A percentile compares a stretch with the other conserved stretches of the same genome.
These are phyloP conservation scores for Starmerella bombi DNA, from an alignment of 805 yeast genomes.

Conservation along the genomic window DNA sequence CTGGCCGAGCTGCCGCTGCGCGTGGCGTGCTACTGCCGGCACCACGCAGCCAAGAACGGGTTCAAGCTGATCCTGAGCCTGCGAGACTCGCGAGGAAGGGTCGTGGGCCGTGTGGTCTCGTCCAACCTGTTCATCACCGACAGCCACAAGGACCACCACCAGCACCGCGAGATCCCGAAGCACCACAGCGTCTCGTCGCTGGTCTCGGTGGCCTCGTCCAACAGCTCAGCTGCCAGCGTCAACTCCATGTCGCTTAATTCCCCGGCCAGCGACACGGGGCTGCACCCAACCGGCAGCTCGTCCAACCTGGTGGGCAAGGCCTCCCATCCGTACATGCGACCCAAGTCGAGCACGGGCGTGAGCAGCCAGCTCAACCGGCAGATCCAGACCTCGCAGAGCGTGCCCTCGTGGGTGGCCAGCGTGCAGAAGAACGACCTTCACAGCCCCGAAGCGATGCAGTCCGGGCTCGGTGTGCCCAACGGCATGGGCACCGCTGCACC, in stretches of 20 bases:
- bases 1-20: constrained; percentile 45
- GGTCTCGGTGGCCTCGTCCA: background rate
- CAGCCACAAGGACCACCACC: constrained; percentile 51
- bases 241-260: background rate
- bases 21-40: constrained; percentile 91
- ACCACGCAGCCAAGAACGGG: constrained; percentile 80
- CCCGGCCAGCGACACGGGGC: background rate
- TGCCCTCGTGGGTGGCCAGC: constrained; percentile 14
- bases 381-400: constrained; percentile 8
- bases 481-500: constrained; percentile 29
- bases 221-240: background rate
- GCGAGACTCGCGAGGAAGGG: constrained; percentile 44
- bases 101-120: constrained; percentile 61
- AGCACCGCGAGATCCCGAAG: background rate
- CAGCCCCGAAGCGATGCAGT: background rate
- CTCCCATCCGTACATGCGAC: constrained; percentile 6
- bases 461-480: background rate
- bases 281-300: background rate
- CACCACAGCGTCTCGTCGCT: background rate
- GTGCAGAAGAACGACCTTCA: constrained; percentile 1
- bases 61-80: constrained; percentile 54
- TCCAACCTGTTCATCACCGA: constrained; percentile 84
- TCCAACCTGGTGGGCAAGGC: background rate
- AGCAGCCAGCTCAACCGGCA: constrained; percentile 8
- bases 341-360: background rate